Conservation (phyloP, 1,139 yeast species). For the Sugiyamaella neomexicana region DNA sequence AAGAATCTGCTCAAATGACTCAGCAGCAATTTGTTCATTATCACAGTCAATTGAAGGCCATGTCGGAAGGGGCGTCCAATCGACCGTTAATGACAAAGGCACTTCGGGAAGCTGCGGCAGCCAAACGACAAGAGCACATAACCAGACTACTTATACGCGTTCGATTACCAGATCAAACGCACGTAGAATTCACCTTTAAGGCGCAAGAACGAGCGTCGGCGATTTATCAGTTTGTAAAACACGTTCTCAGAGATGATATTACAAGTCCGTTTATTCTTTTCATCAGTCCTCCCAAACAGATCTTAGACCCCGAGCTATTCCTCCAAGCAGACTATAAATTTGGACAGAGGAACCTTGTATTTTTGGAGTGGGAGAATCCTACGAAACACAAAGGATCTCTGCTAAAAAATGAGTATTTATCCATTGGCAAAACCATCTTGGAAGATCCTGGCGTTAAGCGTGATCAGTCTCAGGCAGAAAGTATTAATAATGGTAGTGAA, state of each 20-base stretch:
- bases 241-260: constrained; percentile 28
- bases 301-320: constrained; percentile 25
- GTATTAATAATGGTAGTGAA: neutral
- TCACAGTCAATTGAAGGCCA: constrained; percentile 30
- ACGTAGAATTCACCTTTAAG: constrained; percentile 36
- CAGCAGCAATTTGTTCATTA: constrained; percentile 30
- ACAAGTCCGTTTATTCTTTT: constrained; percentile 32
- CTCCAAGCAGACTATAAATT: constrained; percentile 34
- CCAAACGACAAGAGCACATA: constrained; percentile 29
- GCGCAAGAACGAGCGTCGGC: constrained; percentile 34
- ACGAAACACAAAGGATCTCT: constrained; percentile 7
- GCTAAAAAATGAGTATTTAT: constrained; percentile 24
- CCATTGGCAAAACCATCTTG: constrained; percentile 30
- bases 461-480: constrained; percentile 22
- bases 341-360: constrained; percentile 35
- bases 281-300: constrained; percentile 35
- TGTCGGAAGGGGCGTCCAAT: constrained; percentile 30
- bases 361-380: constrained; percentile 35
- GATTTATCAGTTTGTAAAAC: constrained; percentile 34
- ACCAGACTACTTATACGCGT: constrained; percentile 31
- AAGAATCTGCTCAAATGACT: constrained; percentile 26
- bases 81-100: constrained; percentile 38
- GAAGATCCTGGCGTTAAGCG: constrained; percentile 32
- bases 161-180: constrained; percentile 40
- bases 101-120: constrained; percentile 33